These are phyloP conservation scores for Salix caprea DNA, from an alignment of 345 rosid genomes.

Conservation along the genomic window DNA sequence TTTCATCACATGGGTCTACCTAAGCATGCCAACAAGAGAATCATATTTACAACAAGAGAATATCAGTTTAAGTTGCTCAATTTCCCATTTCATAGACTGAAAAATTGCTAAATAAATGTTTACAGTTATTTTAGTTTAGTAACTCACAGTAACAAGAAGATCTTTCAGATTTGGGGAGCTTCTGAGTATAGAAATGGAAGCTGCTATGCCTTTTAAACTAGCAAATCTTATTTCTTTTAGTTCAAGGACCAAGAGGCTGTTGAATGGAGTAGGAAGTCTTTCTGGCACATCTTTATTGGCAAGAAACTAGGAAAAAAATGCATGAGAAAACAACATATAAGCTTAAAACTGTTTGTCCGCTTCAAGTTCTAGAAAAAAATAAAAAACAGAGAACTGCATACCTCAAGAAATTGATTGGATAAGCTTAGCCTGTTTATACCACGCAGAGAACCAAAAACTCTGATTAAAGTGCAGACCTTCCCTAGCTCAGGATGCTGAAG, in stretches of 20 bases:
- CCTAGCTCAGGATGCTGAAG: conserved; percentile 3
- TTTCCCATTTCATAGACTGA: neutral
- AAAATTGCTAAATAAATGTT: neutral
- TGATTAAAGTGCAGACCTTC: conserved; percentile 15
- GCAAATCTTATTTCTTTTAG: conserved; percentile 18
- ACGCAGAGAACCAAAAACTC: conserved; percentile 21
- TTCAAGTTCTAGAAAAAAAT: neutral
- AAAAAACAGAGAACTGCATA: neutral
- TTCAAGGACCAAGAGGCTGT: conserved; percentile 10
- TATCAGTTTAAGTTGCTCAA: neutral
- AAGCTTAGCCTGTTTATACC: conserved; percentile 24
- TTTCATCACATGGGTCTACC: neutral
- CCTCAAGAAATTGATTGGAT: conserved; percentile 31
- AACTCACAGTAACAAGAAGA: conserved; percentile 22
- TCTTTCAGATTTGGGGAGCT: conserved; percentile 31
- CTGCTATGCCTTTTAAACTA: conserved; percentile 14
- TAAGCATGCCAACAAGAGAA: neutral
- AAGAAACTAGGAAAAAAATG: conserved; percentile 16
- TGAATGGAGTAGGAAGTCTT: conserved; percentile 13
- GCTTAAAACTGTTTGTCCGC: neutral
- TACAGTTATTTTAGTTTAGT: neutral
- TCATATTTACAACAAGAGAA: neutral
- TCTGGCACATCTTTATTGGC: conserved; percentile 18
- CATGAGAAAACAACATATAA: neutral
- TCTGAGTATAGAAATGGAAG: conserved; percentile 15